Evolutionary conservation across 768 basidiomycete species (phyloP).

Genomic region (Podaxis sp.): DNA sequence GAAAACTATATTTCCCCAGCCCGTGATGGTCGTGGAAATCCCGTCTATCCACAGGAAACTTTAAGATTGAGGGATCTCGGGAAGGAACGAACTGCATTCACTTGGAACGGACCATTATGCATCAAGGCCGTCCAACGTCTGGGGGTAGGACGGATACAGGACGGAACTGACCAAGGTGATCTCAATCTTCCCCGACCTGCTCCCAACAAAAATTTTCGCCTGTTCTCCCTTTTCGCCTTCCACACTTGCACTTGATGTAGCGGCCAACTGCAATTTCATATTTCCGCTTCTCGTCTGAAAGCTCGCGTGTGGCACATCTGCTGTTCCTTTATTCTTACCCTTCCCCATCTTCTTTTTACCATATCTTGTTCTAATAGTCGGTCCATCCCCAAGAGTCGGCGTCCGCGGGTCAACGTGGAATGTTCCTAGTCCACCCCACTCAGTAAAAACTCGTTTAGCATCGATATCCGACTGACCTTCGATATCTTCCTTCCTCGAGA

Average conservation of each 20-base stretch:
- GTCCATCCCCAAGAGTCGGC: constrained; percentile 25
- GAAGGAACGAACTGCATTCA: neutral
- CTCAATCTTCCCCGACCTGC: constrained; percentile 35
- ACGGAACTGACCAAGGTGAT: constrained; percentile 35
- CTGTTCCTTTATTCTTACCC: constrained; percentile 26
- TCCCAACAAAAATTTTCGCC: constrained; percentile 36
- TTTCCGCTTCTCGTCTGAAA: constrained; percentile 40
- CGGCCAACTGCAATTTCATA: constrained; percentile 36
- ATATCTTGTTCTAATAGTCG: constrained; percentile 13
- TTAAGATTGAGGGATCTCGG: neutral
- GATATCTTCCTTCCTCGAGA: constrained; percentile 28
- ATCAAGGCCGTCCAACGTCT: neutral
- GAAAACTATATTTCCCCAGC: neutral
- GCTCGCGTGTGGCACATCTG: constrained; percentile 31
- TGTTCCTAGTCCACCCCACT: constrained; percentile 27
- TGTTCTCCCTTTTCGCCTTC: constrained; percentile 22
- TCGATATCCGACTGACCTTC: constrained; percentile 23
- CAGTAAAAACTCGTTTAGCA: too few species aligned
- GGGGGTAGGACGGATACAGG: neutral
- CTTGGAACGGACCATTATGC: neutral
- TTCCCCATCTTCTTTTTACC: constrained; percentile 16
- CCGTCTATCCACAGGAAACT: neutral
- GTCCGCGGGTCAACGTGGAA: constrained; percentile 39
- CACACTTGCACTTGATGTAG: constrained; percentile 29
- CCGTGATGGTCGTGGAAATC: constrained; percentile 7